Evolutionary conservation across 1,284 basidiomycete genomes (phyloP), one percentile per base, ranked within the genome.

Genomic region (Golubevia pallescens): DNA sequence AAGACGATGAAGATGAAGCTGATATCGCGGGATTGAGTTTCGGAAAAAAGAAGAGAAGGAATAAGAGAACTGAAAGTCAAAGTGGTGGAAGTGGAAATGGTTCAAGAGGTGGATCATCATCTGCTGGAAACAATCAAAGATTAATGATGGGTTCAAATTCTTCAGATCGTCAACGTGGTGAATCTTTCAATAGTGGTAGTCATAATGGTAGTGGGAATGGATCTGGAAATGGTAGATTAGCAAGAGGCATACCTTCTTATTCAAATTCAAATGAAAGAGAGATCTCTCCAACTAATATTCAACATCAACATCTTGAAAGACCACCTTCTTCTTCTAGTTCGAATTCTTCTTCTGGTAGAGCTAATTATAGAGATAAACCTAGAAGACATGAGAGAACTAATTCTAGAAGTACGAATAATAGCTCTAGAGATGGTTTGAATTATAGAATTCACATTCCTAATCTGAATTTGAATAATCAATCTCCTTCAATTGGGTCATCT

Each of bases 21-120:
- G 77, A 79, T 55, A 79, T 79, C 24, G 77, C 75, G 1, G 77
- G 77, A 0, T 66, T 78, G 2, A 73, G 73, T 2, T 77, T 79
- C 34, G 68, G 73, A 10, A 72, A 71, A 61, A 70, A 69, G 21
- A 66, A 64, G 38, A 53, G 58, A 2, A 70, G 67, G 42, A 57
- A 58, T 32, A 34, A 70, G 14, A 38, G 55, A 21, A 51, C 38
- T 28, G 16, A 52, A n/a, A 63, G 62, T 53, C 10, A 16, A 48
- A 48, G 42, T 48, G 16, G 16, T 48, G 8, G 13, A 13, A 48
- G 16, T 48, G 42, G 42, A 48, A 16, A 16, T 13, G 42, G 42
- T 10, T 48, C 42, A 48, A 48, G 42, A 48, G 42, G 42, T 48
- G 42, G 42, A 48, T 48, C 42, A 13, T 48, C 42, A 48, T 13